Evolutionary conservation across 116 monocot species (phyloP), one percentile per base, ranked within the genome.

Genomic region (Zostera marina): DNA sequence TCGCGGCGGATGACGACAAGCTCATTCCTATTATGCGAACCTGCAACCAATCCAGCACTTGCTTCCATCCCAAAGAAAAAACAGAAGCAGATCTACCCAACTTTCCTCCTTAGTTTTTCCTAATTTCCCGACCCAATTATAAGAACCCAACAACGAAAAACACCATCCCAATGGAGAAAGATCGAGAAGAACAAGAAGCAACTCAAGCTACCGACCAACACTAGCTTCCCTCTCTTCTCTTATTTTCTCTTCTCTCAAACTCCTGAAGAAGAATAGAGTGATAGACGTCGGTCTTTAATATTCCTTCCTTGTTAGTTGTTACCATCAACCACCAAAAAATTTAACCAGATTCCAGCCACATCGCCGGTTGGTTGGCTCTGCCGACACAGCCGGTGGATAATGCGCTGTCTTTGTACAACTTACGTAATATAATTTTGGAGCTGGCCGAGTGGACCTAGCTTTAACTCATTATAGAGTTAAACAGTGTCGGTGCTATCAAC

Each of bases 1-100:
- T 93, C 93, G 0, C 79, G 81, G 64, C 82, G 94, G 73, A 94
- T 94, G 56, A 94, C 88, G 24, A 94, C 88, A 54, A 94, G 88
- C 77, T 88, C 88, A 61, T 94, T 94, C 62, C 94, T 65, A 62
- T 88, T 88, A 53, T 94, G 94, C 22, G 94, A 94, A 21, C 94
- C 94, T 44, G 94, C 94, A 56, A 94, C 88, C 7, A 94, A 68
- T 19, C 94, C 94, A 8, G 85, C 88, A 47, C 85, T 80, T 19
- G 94, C 94, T 73, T 94, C 94, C 94, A 88, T 62, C 0, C 54
- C 61, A 38, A 52, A 49, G 52, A 8, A 1, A 3, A 4, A 3
- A 52, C 52, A 52, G 26, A 11, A 59, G 49, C 51, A 32, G 42
- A 53, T 52, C 63, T 22, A 20, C 38, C 49, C 38, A 41, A 63